Conservation (phyloP, 2,329 filamentous ascomycete species). For the Fusarium caatingaense region DNA sequence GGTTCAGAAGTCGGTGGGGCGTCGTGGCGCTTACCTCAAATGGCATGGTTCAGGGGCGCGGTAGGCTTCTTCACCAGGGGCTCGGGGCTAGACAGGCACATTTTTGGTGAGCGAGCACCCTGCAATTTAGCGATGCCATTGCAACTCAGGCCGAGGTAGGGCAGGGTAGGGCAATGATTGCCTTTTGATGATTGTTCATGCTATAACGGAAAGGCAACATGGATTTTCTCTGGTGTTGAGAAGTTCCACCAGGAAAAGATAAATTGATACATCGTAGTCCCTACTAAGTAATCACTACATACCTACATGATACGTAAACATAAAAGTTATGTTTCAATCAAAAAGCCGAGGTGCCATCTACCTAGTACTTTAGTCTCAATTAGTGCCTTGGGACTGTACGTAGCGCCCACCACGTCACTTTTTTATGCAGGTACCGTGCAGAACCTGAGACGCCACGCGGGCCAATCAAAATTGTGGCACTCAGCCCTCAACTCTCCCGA, state of each 20-base stretch:
- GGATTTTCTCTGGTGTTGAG: background rate
- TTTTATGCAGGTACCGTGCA: constrained; percentile 45
- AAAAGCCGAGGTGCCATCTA: background rate
- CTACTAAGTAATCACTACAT: background rate
- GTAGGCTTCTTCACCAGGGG: constrained; percentile 11
- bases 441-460: constrained; percentile 50
- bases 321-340: constrained; percentile 17
- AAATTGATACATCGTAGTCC: background rate
- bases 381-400: background rate
- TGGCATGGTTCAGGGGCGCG: constrained; percentile 41
- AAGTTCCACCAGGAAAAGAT: background rate
- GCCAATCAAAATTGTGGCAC: constrained; percentile 47
- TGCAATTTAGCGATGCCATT: constrained; percentile 33
- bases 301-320: constrained; percentile 2
- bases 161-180: background rate
- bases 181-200: constrained; percentile 22
- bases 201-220: constrained; percentile 7
- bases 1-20: constrained; percentile 37
- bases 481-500: constrained; percentile 25
- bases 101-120: constrained; percentile 27
- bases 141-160: background rate
- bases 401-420: constrained; percentile 40
- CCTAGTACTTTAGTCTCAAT: background rate
- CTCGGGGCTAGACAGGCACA: constrained; percentile 21
- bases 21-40: constrained; percentile 25